Evolutionary conservation across 1,284 basidiomycete genomes (phyloP).

Genomic region (Athelia sp.): DNA sequence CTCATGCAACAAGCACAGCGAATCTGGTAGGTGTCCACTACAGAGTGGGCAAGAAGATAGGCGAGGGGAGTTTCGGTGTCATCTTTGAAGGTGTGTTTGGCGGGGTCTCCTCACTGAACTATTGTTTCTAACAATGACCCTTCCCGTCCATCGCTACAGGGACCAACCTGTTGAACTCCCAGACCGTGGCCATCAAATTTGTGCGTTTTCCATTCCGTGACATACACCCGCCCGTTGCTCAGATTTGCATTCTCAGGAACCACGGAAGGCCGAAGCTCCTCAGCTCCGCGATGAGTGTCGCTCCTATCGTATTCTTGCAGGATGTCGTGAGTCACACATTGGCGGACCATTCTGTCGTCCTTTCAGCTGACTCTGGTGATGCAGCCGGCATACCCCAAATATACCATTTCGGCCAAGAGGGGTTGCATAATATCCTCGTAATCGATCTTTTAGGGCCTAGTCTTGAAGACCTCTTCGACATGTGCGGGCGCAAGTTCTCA

Average conservation of each 20-base stretch:
- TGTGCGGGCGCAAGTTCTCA: constrained; percentile 92
- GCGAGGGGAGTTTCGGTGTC: constrained; percentile 91
- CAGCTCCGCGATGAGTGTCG: constrained; percentile 96
- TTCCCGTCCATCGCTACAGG: constrained; percentile 47
- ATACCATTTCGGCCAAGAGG: constrained; percentile 97
- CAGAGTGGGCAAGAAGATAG: constrained; percentile 81
- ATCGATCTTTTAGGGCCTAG: constrained; percentile 94
- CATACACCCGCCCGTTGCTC: constrained; percentile 4
- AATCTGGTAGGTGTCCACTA: constrained; percentile 80
- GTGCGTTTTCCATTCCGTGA: constrained; percentile 43
- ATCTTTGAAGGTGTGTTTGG: constrained; percentile 82
- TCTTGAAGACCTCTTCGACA: constrained; percentile 93
- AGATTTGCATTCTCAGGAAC: constrained; percentile 56
- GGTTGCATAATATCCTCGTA: constrained; percentile 95
- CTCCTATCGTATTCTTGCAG: constrained; percentile 92
- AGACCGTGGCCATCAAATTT: constrained; percentile 98
- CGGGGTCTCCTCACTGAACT: not conserved
- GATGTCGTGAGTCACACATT: constrained; percentile 70
- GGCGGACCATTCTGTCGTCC: constrained; percentile 3
- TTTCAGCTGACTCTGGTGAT: constrained; percentile 3
- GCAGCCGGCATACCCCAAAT: constrained; percentile 90
- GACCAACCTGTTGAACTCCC: constrained; percentile 91
- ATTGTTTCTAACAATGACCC: constrained; percentile 9
- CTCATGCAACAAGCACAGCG: constrained; percentile 43
- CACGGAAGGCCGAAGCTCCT: constrained; percentile 93